Conservation (phyloP, 2,329 filamentous ascomycete species). For the Alternaria sp. region DNA sequence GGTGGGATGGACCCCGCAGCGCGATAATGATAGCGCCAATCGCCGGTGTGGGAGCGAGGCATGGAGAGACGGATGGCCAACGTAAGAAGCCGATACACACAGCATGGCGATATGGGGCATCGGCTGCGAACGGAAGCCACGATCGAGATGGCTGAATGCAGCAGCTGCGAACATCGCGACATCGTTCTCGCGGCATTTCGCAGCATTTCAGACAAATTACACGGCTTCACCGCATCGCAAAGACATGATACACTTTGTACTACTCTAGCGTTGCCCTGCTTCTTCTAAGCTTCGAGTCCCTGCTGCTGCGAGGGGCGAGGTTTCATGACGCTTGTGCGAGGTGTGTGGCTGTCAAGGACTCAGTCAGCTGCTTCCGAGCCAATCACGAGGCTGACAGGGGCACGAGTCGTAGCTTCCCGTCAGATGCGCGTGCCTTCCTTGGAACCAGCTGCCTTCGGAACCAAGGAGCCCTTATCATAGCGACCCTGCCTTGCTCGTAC, state of each 20-base stretch:
- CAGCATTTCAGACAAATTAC: not conserved
- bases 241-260: not conserved
- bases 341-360: constrained; percentile 13
- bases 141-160: not conserved
- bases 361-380: constrained; percentile 22
- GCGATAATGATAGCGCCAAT: constrained; percentile 47
- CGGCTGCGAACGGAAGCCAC: constrained; percentile 38
- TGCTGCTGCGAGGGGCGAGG: constrained; percentile 11
- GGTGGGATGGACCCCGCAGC: constrained; percentile 30
- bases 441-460: constrained; percentile 22
- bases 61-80: constrained; percentile 35
- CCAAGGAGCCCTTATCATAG: constrained; percentile 23
- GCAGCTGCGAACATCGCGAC: not conserved
- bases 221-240: not conserved
- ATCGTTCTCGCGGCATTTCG: not conserved
- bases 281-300: constrained; percentile 12
- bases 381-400: constrained; percentile 19
- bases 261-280: constrained; percentile 16
- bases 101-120: constrained; percentile 21
- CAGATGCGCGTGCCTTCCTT: constrained; percentile 28
- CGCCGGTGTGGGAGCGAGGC: constrained; percentile 27
- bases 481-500: constrained; percentile 1
- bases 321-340: constrained; percentile 17
- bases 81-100: constrained; percentile 13
- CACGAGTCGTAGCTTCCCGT: constrained; percentile 27